Percentiles rank a stretch among this genome's conserved stretches.
Conservation (phyloP, 2,329 filamentous ascomycete genomes). For the Tothia fuscella region DNA sequence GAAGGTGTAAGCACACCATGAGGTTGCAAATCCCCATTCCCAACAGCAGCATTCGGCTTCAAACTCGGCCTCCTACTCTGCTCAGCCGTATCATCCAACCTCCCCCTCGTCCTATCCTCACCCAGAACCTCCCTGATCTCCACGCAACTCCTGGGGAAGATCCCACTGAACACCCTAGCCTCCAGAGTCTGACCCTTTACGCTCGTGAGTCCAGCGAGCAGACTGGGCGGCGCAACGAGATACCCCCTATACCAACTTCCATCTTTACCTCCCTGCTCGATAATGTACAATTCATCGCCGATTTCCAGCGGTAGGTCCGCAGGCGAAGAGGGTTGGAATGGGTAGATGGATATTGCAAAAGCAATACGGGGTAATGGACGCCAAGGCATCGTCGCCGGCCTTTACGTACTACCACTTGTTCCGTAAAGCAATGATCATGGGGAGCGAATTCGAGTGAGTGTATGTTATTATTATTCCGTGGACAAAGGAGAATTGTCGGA, state of each 20-base stretch:
- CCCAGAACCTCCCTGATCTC: conserved; percentile 88
- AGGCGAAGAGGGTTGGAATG: conserved; percentile 74
- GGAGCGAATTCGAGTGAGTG: too few relatives aligned
- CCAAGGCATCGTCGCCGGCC: conserved; percentile 77
- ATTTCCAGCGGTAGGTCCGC: conserved; percentile 94
- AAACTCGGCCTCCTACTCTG: neutral
- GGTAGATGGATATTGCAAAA: conserved; percentile 92
- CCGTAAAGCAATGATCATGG: too few relatives aligned
- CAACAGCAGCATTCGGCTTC: neutral
- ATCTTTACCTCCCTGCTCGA: conserved; percentile 79
- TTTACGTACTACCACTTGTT: too few relatives aligned
- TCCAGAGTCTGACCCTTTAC: conserved; percentile 88
- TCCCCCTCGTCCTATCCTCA: conserved; percentile 43
- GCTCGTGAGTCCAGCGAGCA: conserved; percentile 83
- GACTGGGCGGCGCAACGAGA: conserved; percentile 81
- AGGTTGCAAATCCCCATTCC: neutral
- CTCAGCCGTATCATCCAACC: conserved; percentile 1
- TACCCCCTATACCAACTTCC: conserved; percentile 93
- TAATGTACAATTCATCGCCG: conserved; percentile 96
- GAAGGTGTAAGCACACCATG: conserved; percentile 12
- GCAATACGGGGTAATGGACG: conserved; percentile 91
- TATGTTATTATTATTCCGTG: too few relatives aligned
- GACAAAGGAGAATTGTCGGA: too few relatives aligned
- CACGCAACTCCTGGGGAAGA: conserved; percentile 89
- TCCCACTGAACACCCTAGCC: conserved; percentile 94